These are phyloP conservation scores for Ceratocystis cubensis DNA, from an alignment of 2,329 filamentous ascomycete genomes.

Conservation along the genomic window DNA sequence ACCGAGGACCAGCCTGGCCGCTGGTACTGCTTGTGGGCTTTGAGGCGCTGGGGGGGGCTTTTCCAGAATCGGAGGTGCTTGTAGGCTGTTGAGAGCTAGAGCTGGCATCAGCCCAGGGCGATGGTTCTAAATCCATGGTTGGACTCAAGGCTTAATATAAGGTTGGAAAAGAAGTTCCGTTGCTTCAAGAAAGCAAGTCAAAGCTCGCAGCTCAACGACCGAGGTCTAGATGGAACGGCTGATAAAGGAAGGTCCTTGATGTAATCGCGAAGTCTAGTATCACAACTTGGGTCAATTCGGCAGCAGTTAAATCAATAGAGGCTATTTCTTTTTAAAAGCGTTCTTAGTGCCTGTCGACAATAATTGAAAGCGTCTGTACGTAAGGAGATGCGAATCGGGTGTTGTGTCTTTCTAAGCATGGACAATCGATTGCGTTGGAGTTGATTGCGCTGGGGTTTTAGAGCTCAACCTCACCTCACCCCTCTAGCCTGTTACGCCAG, in stretches of 20 bases:
- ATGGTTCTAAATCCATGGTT: constrained; percentile 41
- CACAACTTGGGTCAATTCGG: not conserved
- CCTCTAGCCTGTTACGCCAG: constrained; percentile 12
- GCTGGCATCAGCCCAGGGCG: constrained; percentile 41
- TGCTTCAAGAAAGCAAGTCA: not conserved
- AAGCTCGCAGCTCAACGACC: not conserved
- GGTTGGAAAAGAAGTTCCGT: not conserved
- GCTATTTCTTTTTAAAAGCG: not conserved
- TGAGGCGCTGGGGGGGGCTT: constrained; percentile 23
- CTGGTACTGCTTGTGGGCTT: constrained; percentile 26
- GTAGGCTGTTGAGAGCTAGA: constrained; percentile 26
- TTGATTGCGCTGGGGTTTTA: constrained; percentile 10
- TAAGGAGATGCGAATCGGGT: not conserved
- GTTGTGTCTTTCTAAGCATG: not conserved
- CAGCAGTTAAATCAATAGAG: not conserved
- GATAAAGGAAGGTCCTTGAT: not conserved
- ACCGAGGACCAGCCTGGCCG: constrained; percentile 21
- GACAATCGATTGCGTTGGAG: not conserved
- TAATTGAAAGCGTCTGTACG: not conserved
- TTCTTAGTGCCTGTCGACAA: not conserved
- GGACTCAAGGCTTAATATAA: not conserved
- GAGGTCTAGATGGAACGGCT: not conserved
- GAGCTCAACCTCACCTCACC: constrained; percentile 14
- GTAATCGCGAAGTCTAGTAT: not conserved
- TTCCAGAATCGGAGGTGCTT: constrained; percentile 25